Conservation (phyloP, 106 monocot species). For the Apostasia ramifera region DNA sequence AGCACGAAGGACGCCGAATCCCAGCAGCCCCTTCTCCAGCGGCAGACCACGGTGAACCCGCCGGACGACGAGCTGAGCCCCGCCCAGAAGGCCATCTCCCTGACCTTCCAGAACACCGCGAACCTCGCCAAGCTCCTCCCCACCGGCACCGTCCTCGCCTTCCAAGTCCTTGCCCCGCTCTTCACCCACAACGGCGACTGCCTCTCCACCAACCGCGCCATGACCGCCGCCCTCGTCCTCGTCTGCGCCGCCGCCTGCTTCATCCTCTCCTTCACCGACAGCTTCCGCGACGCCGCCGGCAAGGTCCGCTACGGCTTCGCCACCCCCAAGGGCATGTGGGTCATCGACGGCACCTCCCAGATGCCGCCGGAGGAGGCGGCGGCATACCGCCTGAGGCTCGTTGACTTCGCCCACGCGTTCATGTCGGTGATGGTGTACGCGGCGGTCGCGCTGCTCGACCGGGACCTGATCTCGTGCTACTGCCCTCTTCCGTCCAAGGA, state of each 20-base stretch:
- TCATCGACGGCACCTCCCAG: conserved; percentile 24
- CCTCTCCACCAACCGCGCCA: background rate
- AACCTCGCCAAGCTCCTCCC: conserved; percentile 41
- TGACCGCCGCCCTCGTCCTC: conserved; percentile 23
- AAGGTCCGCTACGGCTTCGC: conserved; percentile 27
- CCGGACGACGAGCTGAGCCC: background rate
- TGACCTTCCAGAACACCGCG: conserved; percentile 23
- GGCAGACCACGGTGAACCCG: background rate
- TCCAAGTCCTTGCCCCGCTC: conserved; percentile 31
- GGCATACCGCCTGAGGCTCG: conserved; percentile 17
- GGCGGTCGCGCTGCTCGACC: conserved; percentile 29
- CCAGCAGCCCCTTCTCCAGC: background rate
- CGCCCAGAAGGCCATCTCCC: conserved; percentile 1
- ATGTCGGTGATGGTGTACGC: conserved; percentile 29
- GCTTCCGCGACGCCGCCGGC: conserved; percentile 24
- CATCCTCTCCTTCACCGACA: conserved; percentile 42
- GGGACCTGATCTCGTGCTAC: conserved; percentile 31
- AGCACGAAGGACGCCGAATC: too few species aligned
- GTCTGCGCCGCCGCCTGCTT: conserved; percentile 30
- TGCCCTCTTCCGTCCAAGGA: conserved; percentile 25
- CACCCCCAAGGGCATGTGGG: conserved; percentile 40
- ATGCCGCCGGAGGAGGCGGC: conserved; percentile 14
- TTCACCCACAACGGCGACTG: conserved; percentile 28
- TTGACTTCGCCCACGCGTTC: conserved; percentile 31
- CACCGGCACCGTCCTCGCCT: conserved; percentile 30